Conservation (phyloP, 1,139 yeast species). For the Casaregolazyma lundiana region DNA sequence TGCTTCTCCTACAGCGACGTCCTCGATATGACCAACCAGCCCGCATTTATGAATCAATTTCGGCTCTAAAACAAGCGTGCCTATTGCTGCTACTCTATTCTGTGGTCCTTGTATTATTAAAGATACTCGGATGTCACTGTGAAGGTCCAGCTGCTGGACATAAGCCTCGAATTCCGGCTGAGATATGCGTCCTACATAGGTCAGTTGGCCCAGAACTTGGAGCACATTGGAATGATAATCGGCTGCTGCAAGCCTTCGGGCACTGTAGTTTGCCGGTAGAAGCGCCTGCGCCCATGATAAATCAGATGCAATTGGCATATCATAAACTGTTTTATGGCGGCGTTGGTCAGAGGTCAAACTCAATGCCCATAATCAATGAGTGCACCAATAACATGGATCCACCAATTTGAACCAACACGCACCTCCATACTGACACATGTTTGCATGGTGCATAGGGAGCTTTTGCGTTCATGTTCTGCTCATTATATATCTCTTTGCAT, state of each 20-base stretch:
- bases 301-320: not conserved
- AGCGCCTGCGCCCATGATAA: conserved; percentile 5
- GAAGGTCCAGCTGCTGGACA: conserved; percentile 33
- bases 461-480: not conserved
- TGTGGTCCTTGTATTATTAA: conserved; percentile 41
- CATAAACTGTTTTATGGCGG: not conserved
- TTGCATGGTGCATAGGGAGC: too few relatives aligned
- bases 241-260: conserved; percentile 40
- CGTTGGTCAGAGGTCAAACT: not conserved
- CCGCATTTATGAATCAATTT: conserved; percentile 64
- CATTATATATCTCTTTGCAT: not conserved
- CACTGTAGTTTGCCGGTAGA: conserved; percentile 47
- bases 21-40: conserved; percentile 90
- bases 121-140: conserved; percentile 29
- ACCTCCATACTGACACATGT: not conserved
- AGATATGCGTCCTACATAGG: conserved; percentile 52
- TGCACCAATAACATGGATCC: too few relatives aligned
- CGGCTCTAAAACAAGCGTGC: conserved; percentile 44
- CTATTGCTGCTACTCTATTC: conserved; percentile 33
- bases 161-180: conserved; percentile 37
- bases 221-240: conserved; percentile 45
- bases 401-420: not conserved
- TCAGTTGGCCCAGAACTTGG: conserved; percentile 46
- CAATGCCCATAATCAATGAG: not conserved
- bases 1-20: conserved; percentile 67